Evolutionary conservation across 208 protist species (phyloP), one percentile per base, ranked within the genome.

Genomic region (Kentomonas sorsogonicus): DNA sequence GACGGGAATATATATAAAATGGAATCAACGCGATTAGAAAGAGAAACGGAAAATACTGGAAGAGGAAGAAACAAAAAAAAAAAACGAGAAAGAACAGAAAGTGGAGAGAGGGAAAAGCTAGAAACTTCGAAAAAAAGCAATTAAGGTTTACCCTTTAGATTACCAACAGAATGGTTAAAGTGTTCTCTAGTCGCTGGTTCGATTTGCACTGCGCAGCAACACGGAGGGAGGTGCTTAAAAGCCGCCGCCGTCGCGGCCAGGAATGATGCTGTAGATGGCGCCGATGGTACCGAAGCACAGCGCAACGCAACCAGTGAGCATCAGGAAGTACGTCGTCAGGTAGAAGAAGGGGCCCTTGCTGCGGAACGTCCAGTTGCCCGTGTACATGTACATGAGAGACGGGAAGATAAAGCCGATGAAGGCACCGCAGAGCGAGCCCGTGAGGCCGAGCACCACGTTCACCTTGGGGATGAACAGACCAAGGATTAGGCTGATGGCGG

Each of bases 321-420:
- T 39, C 26, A 90, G 66, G 1, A 77, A 33, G 60, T 82, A 86
- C 38, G 79, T 85, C 6, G 51, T 2, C 16, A 66, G 31, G 60
- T 74, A 85, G 44, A 72, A 40, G 4, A 77, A 22, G 11, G 20
- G 66, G n/a, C 79, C 79, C 3, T 74, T 59, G n/a, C 39, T 72
- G n/a, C 57, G 18, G 1, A 69, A 39, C 1, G 44, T 73, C 61
- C 63, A 87, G 40, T 72, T 60, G 10, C 74, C 83, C 15, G 40
- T 38, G 68, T 87, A 86, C 83, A 91, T 87, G 57, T 68, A 54
- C 52, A 87, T 64, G 23, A 81, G 22, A 9, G 83, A 34, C 0
- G 86, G 83, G 53, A 81, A 83, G 30, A 91, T 74, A 40, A 79
- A 89, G 38, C 80, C 81, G 44, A 93, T 69, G 29, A 89, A 85